Percentiles rank a stretch among this genome's conserved stretches.
phyloP scores from a whole-genome alignment of 257 asterid genomes.

The Solanum chiquidenum region DNA sequence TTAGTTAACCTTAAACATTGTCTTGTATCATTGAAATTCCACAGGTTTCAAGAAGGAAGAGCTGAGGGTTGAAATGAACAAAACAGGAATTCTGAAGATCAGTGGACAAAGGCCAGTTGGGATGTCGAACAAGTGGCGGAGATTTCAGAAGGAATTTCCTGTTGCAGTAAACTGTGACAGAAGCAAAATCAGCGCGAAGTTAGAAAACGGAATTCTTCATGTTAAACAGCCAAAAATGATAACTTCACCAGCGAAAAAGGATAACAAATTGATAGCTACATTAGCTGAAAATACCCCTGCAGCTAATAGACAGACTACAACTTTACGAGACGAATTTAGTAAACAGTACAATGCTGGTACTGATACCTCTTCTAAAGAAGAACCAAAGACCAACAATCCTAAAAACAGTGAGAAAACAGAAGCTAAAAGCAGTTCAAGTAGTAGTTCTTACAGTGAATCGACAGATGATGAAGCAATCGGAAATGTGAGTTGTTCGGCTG shows the following conservation, averaged over 20 bases:
- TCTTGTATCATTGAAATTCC: background rate
- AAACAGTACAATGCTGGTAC: background rate
- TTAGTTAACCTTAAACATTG: background rate
- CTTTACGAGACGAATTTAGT: background rate
- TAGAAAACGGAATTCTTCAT: constrained; percentile 39
- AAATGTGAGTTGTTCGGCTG: constrained; percentile 15
- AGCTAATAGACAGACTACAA: background rate
- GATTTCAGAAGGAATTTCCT: constrained; percentile 43
- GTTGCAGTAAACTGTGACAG: constrained; percentile 36
- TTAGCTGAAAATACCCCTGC: background rate
- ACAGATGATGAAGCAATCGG: background rate
- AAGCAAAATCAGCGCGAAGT: constrained; percentile 42
- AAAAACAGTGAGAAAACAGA: background rate
- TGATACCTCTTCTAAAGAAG: background rate
- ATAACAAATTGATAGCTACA: background rate
- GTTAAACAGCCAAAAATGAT: constrained; percentile 42
- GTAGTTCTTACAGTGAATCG: background rate
- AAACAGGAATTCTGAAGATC: constrained; percentile 29
- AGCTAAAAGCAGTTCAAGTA: background rate
- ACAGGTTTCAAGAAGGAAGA: constrained; percentile 56
- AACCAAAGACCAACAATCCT: background rate
- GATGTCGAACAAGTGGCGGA: constrained; percentile 11
- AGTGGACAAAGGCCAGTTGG: constrained; percentile 36
- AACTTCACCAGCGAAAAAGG: constrained; percentile 15
- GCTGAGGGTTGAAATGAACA: constrained; percentile 38